These are phyloP conservation scores for Geoglossum cookeanum DNA, from an alignment of 2,329 filamentous ascomycete genomes.

Conservation along the genomic window DNA sequence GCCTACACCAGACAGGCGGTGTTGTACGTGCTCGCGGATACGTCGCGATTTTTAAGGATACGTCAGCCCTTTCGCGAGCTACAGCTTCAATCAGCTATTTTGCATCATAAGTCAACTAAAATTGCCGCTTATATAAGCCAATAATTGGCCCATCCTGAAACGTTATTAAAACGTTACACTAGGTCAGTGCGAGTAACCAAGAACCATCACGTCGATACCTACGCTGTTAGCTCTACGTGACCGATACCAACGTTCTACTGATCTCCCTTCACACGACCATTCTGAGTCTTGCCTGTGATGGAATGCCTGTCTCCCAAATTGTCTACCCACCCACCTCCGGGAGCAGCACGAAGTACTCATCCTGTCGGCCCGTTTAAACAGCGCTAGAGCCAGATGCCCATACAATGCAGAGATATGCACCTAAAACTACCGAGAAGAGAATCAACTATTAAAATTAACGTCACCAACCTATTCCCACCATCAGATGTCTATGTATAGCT, in stretches of 20 bases:
- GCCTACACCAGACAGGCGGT: background rate
- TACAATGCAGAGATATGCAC: conserved; percentile 67
- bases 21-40: background rate
- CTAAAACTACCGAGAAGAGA: background rate
- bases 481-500: conserved; percentile 23
- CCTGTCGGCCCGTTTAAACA: conserved; percentile 52
- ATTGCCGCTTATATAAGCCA: too few relatives aligned
- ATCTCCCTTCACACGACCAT: background rate
- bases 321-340: conserved; percentile 36
- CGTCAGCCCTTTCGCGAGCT: background rate
- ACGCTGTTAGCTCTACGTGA: background rate
- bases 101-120: background rate
- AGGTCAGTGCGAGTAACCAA: background rate
- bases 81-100: background rate
- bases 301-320: conserved; percentile 1
- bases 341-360: conserved; percentile 46
- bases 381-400: conserved; percentile 67
- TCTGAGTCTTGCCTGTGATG: background rate
- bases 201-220: background rate
- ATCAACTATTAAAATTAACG: background rate
- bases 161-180: too few relatives aligned
- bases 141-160: too few relatives aligned
- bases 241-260: background rate
- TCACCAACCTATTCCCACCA: conserved; percentile 45
- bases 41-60: background rate